phyloP scores from a whole-genome alignment of 495 filamentous ascomycete genomes.

The Lasiosphaeria ovina region DNA sequence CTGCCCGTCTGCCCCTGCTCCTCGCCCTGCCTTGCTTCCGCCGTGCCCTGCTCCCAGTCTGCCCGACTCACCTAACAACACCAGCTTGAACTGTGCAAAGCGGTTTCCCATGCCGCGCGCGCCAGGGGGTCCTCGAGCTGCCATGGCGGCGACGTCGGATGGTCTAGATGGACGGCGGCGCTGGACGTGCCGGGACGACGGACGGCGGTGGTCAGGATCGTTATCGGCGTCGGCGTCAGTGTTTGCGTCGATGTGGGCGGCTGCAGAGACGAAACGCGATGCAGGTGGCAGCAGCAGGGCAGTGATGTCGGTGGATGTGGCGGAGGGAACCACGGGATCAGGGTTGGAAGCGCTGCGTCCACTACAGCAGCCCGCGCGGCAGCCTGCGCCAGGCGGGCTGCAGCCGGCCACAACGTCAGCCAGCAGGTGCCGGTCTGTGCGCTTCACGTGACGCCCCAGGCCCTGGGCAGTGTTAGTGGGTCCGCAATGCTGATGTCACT shows the following conservation, averaged over 20 bases:
- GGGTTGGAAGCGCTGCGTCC: not conserved
- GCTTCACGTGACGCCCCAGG: too few species aligned
- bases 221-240: not conserved
- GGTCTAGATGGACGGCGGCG: conserved; percentile 6
- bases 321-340: conserved; percentile 26
- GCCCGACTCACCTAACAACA: conserved; percentile 69
- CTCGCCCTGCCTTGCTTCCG: not conserved
- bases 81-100: conserved; percentile 99
- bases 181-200: conserved; percentile 1
- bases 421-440: not conserved
- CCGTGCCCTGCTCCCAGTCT: too few species aligned
- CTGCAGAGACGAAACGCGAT: not conserved
- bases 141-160: conserved; percentile 55
- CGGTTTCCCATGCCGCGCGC: conserved; percentile 66
- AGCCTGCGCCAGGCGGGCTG: not conserved
- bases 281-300: conserved; percentile 1
- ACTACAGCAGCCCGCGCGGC: not conserved
- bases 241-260: not conserved
- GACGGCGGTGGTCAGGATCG: not conserved
- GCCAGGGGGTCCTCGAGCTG: conserved; percentile 74
- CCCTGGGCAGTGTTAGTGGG: too few species aligned
- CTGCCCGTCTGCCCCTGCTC: not conserved
- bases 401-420: too few species aligned
- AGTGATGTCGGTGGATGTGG: conserved; percentile 6
- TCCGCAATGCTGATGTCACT: too few species aligned